Evolutionary conservation across 495 filamentous ascomycete genomes (phyloP).

Genomic region (Letharia lupina): DNA sequence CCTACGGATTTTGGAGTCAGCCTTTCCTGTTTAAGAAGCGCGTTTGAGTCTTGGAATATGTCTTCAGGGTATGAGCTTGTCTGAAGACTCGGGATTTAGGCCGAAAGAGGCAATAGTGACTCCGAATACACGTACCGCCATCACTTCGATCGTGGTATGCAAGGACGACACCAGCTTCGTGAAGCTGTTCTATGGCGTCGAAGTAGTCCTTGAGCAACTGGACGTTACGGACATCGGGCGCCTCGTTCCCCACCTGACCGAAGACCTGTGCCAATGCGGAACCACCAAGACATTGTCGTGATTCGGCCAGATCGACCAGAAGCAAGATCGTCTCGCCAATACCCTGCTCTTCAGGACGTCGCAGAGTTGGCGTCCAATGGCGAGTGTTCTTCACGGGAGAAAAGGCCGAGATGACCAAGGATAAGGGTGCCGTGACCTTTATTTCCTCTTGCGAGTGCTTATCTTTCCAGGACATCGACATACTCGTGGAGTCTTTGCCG

Average conservation of each 20-base stretch:
- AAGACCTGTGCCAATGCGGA: conserved; percentile 92
- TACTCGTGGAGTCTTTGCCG: conserved; percentile 95
- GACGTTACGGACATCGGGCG: conserved; percentile 75
- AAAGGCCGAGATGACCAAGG: conserved; percentile 85
- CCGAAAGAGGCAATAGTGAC: too few species aligned
- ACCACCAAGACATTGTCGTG: conserved; percentile 73
- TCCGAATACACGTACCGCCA: conserved; percentile 47
- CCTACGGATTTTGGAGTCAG: too few species aligned
- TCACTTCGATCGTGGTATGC: conserved; percentile 95
- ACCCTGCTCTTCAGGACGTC: conserved; percentile 75
- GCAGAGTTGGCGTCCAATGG: conserved; percentile 87
- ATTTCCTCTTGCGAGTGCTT: conserved; percentile 55
- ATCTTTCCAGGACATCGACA: conserved; percentile 96
- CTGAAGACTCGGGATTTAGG: too few species aligned
- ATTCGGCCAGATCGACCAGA: conserved; percentile 79
- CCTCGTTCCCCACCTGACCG: conserved; percentile 72
- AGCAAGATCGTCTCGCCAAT: conserved; percentile 85
- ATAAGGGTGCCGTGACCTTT: conserved; percentile 86
- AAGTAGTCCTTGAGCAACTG: conserved; percentile 85
- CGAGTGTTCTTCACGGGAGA: conserved; percentile 67
- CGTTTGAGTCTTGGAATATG: too few species aligned
- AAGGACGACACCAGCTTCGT: conserved; percentile 78
- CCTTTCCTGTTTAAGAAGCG: too few species aligned
- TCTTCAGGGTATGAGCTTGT: too few species aligned
- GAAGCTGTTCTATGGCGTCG: conserved; percentile 77